Evolutionary conservation across 768 basidiomycete species (phyloP).

Genomic region (Cystoderma amianthinum): DNA sequence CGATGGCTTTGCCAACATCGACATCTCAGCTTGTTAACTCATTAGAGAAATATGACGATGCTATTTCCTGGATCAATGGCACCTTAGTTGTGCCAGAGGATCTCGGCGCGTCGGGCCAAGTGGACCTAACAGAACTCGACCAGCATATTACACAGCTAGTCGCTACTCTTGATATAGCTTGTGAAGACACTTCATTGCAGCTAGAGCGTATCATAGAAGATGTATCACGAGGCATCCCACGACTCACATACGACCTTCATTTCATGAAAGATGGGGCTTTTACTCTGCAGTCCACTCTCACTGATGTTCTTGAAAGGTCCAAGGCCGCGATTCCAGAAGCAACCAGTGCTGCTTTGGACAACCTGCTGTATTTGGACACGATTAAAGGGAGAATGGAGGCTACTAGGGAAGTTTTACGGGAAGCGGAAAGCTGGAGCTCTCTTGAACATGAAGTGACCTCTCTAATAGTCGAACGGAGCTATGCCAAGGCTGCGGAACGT

Average conservation of each 20-base stretch:
- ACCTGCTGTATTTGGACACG: slow-evolving; percentile 74
- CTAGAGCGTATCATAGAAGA: slow-evolving; percentile 90
- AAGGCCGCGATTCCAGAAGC: slow-evolving; percentile 42
- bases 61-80: slow-evolving; percentile 69
- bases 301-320: slow-evolving; percentile 52
- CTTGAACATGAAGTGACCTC: slow-evolving; percentile 89
- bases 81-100: slow-evolving; percentile 34
- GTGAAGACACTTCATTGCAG: slow-evolving; percentile 80
- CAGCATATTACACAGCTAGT: slow-evolving; percentile 69
- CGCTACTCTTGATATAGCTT: slow-evolving; percentile 77
- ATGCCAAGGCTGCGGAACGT: slow-evolving; percentile 87
- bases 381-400: slow-evolving; percentile 86
- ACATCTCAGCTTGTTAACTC: slow-evolving; percentile 43
- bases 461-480: slow-evolving; percentile 72
- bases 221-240: slow-evolving; percentile 84
- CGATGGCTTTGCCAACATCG: slow-evolving; percentile 23
- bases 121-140: slow-evolving; percentile 56
- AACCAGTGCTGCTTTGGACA: slow-evolving; percentile 65
- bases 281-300: slow-evolving; percentile 62
- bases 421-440: slow-evolving; percentile 96
- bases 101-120: slow-evolving; percentile 15
- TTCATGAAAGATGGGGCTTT: slow-evolving; percentile 93
- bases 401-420: slow-evolving; percentile 81
- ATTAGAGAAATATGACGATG: slow-evolving; percentile 54
- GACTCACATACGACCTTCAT: slow-evolving; percentile 92